phyloP scores from a whole-genome alignment of 2,329 filamentous ascomycete genomes.

The Aspergillus alliaceus region DNA sequence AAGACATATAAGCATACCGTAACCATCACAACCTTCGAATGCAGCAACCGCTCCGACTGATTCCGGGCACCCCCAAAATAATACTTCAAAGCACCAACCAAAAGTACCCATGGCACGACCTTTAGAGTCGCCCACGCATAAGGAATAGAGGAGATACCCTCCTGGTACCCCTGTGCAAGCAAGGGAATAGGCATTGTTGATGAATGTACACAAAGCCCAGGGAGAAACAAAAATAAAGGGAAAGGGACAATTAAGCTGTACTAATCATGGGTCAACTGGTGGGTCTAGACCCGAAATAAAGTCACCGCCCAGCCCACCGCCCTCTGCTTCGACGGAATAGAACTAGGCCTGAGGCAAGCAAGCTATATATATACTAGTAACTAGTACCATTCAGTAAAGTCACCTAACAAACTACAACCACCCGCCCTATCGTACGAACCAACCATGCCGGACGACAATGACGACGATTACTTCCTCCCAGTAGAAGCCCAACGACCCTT shows the following conservation, averaged over 20 bases:
- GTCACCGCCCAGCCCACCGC: neutral
- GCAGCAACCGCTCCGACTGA: conserved; percentile 76
- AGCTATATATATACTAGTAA: no score
- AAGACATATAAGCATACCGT: conserved; percentile 59
- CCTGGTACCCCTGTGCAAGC: conserved; percentile 52
- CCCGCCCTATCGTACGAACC: conserved; percentile 13
- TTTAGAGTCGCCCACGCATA: conserved; percentile 55
- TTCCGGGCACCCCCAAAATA: conserved; percentile 78
- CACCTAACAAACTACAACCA: no score
- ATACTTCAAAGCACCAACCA: conserved; percentile 64
- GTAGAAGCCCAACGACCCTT: conserved; percentile 61
- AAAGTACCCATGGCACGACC: conserved; percentile 50
- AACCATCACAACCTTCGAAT: conserved; percentile 89
- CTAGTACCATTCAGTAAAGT: no score
- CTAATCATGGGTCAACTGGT: neutral
- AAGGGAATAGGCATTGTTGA: conserved; percentile 61
- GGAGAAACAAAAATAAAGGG: neutral
- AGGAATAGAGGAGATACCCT: conserved; percentile 57
- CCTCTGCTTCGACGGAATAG: neutral
- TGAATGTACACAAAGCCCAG: neutral
- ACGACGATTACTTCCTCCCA: conserved; percentile 59
- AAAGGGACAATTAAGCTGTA: neutral
- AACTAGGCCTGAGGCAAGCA: no score
- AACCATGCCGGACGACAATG: conserved; percentile 37
- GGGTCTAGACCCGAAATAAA: neutral